A percentile compares a stretch with the other conserved stretches of the same genome.
phyloP scores from a whole-genome alignment of 2,329 filamentous ascomycete species.

The Alternaria solani region DNA sequence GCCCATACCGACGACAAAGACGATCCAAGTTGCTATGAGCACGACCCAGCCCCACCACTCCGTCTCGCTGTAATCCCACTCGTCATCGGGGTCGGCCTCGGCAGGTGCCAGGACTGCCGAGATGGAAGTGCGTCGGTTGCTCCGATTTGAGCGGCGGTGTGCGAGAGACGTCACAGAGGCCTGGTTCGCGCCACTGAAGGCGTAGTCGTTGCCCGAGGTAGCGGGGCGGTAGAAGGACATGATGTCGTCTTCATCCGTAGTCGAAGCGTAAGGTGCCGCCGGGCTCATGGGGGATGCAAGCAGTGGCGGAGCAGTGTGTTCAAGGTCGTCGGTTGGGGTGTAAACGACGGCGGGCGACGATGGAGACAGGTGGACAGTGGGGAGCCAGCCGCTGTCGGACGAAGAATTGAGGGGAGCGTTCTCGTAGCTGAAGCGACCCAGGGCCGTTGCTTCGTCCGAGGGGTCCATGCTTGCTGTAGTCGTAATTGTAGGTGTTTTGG shows the following conservation, averaged over 20 bases:
- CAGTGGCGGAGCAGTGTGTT: constrained; percentile 46
- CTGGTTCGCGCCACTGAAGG: constrained; percentile 37
- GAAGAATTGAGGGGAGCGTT: constrained; percentile 45
- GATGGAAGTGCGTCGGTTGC: constrained; percentile 34
- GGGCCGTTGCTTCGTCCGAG: constrained; percentile 28
- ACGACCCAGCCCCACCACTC: constrained; percentile 99
- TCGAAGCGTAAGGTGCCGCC: constrained; percentile 70
- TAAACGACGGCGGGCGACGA: constrained; percentile 19
- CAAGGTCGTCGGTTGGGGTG: constrained; percentile 6
- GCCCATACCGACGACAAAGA: constrained; percentile 96
- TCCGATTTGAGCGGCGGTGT: constrained; percentile 44
- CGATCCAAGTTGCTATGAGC: constrained; percentile 87
- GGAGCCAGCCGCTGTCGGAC: constrained; percentile 41
- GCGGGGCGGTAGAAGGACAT: constrained; percentile 65
- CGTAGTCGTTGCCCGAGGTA: constrained; percentile 53
- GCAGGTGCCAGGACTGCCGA: constrained; percentile 34
- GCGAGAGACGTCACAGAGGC: constrained; percentile 32
- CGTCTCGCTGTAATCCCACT: constrained; percentile 93
- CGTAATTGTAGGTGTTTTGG: constrained; percentile 27
- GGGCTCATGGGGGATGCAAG: constrained; percentile 57
- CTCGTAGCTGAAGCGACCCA: constrained; percentile 52
- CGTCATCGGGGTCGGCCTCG: constrained; percentile 54
- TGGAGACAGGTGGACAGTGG: constrained; percentile 25
- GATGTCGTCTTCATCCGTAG: constrained; percentile 84
- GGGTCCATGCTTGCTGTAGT: constrained; percentile 28